Evolutionary conservation across 139 green algal species (phyloP).

Genomic region (Marvania coccoides): DNA sequence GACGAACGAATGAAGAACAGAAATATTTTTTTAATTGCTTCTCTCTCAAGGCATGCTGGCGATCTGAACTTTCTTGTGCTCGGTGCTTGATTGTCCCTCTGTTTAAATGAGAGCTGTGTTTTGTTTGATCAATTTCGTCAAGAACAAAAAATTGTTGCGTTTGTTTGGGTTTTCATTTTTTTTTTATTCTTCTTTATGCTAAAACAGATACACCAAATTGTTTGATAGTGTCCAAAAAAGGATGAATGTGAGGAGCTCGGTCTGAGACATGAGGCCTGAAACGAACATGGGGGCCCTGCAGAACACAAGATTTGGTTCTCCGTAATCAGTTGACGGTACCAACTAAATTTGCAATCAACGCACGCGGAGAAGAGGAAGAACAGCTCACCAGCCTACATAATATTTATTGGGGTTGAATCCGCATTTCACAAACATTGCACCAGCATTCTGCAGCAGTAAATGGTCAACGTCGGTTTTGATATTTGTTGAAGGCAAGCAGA

Average conservation of each 20-base stretch:
- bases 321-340: no score
- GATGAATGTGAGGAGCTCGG: slow-evolving; percentile 45
- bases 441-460: background rate
- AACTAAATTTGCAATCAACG: background rate
- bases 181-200: background rate
- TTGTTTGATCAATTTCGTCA: background rate
- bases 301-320: background rate
- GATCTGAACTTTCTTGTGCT: no score
- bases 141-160: background rate
- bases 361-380: no score
- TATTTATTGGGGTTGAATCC: background rate
- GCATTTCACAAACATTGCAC: slow-evolving; percentile 7
- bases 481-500: background rate
- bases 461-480: no score
- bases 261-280: slow-evolving; percentile 25
- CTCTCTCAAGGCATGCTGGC: no score
- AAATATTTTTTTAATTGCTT: background rate
- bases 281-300: slow-evolving; percentile 19
- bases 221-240: slow-evolving; percentile 46
- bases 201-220: slow-evolving; percentile 44
- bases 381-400: slow-evolving; percentile 5
- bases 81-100: no score
- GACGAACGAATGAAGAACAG: background rate
- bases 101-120: no score
- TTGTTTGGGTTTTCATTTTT: background rate